These are phyloP conservation scores for Boechera divaricarpa DNA, from an alignment of 345 rosid species.

Conservation along the genomic window DNA sequence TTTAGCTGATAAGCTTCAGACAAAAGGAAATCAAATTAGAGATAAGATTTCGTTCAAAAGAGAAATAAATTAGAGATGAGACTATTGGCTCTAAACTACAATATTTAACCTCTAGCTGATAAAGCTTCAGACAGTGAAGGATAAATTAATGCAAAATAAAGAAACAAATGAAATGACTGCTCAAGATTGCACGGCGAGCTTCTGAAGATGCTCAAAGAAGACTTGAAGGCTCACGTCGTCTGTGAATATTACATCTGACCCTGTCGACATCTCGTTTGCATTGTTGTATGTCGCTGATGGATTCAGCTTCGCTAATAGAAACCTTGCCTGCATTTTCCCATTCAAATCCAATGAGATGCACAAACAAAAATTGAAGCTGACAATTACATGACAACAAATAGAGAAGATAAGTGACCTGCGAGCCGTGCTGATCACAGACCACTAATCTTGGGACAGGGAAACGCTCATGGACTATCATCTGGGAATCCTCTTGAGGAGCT, in stretches of 20 bases:
- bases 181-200: constrained; percentile 93
- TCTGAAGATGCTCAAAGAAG: constrained; percentile 94
- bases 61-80: too few relatives aligned
- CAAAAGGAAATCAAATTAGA: too few relatives aligned
- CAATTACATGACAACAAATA: neutral
- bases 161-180: neutral
- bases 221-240: constrained; percentile 98
- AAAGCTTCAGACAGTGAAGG: too few relatives aligned
- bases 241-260: constrained; percentile 86
- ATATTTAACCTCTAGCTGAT: too few relatives aligned
- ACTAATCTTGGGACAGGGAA: constrained; percentile 97
- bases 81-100: too few relatives aligned
- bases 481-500: constrained; percentile 84
- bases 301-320: constrained; percentile 89
- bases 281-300: constrained; percentile 94
- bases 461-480: constrained; percentile 74
- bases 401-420: constrained; percentile 61
- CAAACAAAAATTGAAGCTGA: neutral
- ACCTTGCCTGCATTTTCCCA: constrained; percentile 71
- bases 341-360: neutral
- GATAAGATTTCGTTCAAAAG: too few relatives aligned
- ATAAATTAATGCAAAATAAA: neutral
- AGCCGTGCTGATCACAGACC: constrained; percentile 97
- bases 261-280: constrained; percentile 73
- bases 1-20: too few relatives aligned